Evolutionary conservation across 2,329 filamentous ascomycete species (phyloP).

Genomic region (Albifimbria verrucaria): DNA sequence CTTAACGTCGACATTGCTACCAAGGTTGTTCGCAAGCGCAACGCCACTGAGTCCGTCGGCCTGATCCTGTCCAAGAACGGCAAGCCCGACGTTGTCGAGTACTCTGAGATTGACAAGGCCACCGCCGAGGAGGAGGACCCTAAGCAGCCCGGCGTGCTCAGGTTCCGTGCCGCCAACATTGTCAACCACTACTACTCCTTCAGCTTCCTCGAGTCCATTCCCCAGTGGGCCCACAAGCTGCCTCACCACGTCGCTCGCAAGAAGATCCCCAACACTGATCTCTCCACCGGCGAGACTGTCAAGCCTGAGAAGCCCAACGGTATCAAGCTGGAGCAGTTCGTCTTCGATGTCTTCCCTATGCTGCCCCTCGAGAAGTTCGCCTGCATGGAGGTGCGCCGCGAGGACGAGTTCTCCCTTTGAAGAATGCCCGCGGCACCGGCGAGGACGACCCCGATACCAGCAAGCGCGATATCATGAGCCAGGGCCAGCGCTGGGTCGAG

Average conservation of each 20-base stretch:
- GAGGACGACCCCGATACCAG: conserved; percentile 95
- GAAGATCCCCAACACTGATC: conserved; percentile 90
- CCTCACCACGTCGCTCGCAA: conserved; percentile 96
- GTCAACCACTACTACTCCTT: conserved; percentile 99
- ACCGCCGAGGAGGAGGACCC: conserved; percentile 88
- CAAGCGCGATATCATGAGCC: conserved; percentile 82
- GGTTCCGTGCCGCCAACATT: conserved; percentile 97
- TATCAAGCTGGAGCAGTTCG: conserved; percentile 98
- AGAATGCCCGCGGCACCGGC: conserved; percentile 81
- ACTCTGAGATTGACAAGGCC: conserved; percentile 89
- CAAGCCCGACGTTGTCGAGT: conserved; percentile 95
- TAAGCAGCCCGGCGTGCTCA: conserved; percentile 76
- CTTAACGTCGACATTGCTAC: conserved; percentile 94
- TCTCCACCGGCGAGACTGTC: conserved; percentile 71
- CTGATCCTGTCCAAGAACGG: conserved; percentile 94
- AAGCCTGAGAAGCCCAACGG: conserved; percentile 96
- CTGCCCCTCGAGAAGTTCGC: conserved; percentile 85
- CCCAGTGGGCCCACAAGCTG: conserved; percentile 78
- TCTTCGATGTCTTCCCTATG: conserved; percentile 97
- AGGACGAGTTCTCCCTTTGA: conserved; percentile 98
- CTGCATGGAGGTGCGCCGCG: conserved; percentile 90
- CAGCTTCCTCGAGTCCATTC: conserved; percentile 86
- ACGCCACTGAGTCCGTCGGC: conserved; percentile 92
- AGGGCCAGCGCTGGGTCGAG: conserved; percentile 83
- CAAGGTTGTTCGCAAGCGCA: conserved; percentile 98